Conservation (phyloP, 768 basidiomycete species). For the Suillus fuscotomentosus region DNA sequence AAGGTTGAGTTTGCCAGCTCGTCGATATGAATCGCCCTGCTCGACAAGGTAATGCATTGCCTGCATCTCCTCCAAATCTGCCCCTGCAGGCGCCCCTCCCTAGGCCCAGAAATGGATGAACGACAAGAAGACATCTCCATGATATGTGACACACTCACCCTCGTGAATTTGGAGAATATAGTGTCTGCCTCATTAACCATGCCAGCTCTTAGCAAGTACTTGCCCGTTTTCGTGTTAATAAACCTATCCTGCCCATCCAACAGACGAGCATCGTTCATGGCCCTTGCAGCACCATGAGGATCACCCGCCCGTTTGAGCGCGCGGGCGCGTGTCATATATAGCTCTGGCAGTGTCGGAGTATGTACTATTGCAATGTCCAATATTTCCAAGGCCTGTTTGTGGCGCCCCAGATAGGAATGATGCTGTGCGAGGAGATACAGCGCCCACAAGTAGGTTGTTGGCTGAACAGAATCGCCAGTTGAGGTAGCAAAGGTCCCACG, state of each 20-base stretch:
- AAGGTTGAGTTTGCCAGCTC: slow-evolving; percentile 62
- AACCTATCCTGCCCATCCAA: slow-evolving; percentile 95
- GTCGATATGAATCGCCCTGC: slow-evolving; percentile 70
- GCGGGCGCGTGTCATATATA: slow-evolving; percentile 79
- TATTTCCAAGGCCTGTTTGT: slow-evolving; percentile 52
- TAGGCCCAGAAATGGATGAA: slow-evolving; percentile 28
- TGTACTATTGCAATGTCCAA: slow-evolving; percentile 71
- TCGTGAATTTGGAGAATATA: slow-evolving; percentile 86
- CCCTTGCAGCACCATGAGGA: slow-evolving; percentile 64
- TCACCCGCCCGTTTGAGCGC: slow-evolving; percentile 88
- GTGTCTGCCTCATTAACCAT: slow-evolving; percentile 72
- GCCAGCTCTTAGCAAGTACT: slow-evolving; percentile 85
- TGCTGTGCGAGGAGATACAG: slow-evolving; percentile 95
- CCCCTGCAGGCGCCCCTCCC: slow-evolving; percentile 84
- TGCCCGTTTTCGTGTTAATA: slow-evolving; percentile 90
- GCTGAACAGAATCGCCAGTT: slow-evolving; percentile 35
- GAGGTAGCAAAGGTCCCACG: slow-evolving; percentile 33
- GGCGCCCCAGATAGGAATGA: slow-evolving; percentile 58
- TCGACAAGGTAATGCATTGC: slow-evolving; percentile 84
- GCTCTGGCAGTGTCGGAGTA: slow-evolving; percentile 92
- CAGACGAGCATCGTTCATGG: slow-evolving; percentile 76
- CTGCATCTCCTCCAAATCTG: slow-evolving; percentile 95
- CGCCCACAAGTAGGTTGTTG: slow-evolving; percentile 89
- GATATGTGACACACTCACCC: slow-evolving; percentile 47
- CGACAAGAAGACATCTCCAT: neutral